Evolutionary conservation across 768 basidiomycete species (phyloP), one percentile per base, ranked within the genome.

Genomic region (Epithele typhae): DNA sequence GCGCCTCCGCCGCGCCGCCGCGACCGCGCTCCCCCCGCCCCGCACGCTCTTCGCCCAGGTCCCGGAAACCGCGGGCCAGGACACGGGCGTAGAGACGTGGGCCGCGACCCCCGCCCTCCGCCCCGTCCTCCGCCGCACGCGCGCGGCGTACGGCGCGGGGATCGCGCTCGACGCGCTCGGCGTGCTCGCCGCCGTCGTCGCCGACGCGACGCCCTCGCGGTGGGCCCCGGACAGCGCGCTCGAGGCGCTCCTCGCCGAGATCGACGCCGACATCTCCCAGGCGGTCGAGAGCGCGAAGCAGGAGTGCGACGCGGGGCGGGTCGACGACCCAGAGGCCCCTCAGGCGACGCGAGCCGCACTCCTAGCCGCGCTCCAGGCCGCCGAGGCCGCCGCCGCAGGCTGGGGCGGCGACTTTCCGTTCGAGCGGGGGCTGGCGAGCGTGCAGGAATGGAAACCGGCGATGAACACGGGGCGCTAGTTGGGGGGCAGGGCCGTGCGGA

Each of bases 201-300:
- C 73, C 21, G 74, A 74, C 15, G 81, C 86, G 0, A 55, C 79
- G 35, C 79, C 79, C 12, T 60, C 79, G 37, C 77, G 75, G 43
- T 91, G 86, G 86, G 69, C 74, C 51, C 68, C 70, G 10, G 77
- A 81, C 43, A 77, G 81, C 15, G 67, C 71, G 43, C 74, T 82
- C 68, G 75, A 75, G 37, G 69, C 76, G 37, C 65, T 70, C 23
- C 70, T 91, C 43, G 77, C 82, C 32, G 69, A 75, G 44, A 72
- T 89, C 46, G 88, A 90, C 63, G 73, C 77, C 21, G 88, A 91
- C 59, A 77, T 91, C 43, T 77, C 78, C 43, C 88, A 90, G 65
- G 88, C 87, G 6, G 78, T 91, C 35, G 89, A 87, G 78, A 87
- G 84, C 56, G 78, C 81, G 44, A 84, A 79, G 62, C 88, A 91